These are phyloP conservation scores for Quercus agrifolia DNA, from an alignment of 306 rosid species.

Conservation along the genomic window DNA sequence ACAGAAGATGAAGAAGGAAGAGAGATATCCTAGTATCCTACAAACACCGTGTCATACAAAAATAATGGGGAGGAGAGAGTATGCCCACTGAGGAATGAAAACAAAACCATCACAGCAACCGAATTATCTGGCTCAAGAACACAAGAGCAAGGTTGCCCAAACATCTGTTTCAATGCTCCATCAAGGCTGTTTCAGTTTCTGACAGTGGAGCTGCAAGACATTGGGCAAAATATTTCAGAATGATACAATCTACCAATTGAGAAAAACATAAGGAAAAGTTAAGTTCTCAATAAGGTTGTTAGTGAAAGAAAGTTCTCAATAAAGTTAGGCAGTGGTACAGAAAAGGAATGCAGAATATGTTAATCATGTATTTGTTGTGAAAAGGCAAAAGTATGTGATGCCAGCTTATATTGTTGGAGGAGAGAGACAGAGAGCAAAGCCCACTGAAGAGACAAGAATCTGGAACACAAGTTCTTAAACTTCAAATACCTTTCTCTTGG, in stretches of 20 bases:
- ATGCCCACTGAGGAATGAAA: conserved; percentile 30
- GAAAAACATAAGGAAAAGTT: neutral
- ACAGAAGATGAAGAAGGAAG: conserved; percentile 27
- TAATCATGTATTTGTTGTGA: neutral
- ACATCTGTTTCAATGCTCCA: conserved; percentile 65
- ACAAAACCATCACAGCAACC: conserved; percentile 31
- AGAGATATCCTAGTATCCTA: conserved; percentile 32
- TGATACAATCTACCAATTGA: neutral
- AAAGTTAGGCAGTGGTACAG: neutral
- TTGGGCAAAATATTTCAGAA: conserved; percentile 23
- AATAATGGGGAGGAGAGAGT: conserved; percentile 26
- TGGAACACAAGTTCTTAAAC: neutral
- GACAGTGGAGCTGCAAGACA: conserved; percentile 86
- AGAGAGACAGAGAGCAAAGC: no score
- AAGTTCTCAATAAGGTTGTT: neutral
- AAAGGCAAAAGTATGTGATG: neutral
- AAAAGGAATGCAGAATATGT: neutral
- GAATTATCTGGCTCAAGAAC: conserved; percentile 6
- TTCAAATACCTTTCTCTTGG: neutral
- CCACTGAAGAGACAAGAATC: neutral
- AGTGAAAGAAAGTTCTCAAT: neutral
- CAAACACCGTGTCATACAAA: conserved; percentile 40
- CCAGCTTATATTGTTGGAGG: neutral
- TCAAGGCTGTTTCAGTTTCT: conserved; percentile 91
- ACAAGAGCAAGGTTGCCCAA: conserved; percentile 16